Conservation (phyloP, 2,329 filamentous ascomycete genomes). For the Alternaria infectoria region DNA sequence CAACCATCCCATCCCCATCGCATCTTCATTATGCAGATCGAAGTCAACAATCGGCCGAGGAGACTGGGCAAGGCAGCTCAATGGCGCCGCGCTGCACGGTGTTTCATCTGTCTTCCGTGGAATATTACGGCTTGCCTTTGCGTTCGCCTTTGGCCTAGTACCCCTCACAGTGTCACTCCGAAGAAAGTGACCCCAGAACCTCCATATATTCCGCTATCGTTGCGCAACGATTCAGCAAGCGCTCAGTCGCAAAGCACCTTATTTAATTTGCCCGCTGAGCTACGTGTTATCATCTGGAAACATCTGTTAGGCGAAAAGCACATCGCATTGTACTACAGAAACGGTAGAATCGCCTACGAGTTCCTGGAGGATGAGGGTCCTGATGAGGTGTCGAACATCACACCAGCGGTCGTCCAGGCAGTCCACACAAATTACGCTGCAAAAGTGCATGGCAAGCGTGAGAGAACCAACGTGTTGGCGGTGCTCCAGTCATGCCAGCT, state of each 20-base stretch:
- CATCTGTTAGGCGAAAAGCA: not conserved
- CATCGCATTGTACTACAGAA: not conserved
- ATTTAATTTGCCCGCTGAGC: not conserved
- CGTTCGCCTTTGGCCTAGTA: not conserved
- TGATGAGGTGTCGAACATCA: no score
- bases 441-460: not conserved
- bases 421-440: not conserved
- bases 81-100: accelerated
- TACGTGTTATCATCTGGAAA: not conserved
- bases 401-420: not conserved
- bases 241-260: not conserved
- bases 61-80: not conserved
- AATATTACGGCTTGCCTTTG: not conserved
- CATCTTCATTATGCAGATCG: not conserved
- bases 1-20: no score
- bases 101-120: not conserved
- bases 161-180: not conserved
- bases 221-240: no score
- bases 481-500: not conserved
- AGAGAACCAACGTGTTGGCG: not conserved
- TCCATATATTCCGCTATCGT: not conserved
- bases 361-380: not conserved
- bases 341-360: not conserved
- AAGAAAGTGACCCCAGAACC: not conserved
- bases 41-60: not conserved